Evolutionary conservation across 1,284 basidiomycete species (phyloP), one percentile per base, ranked within the genome.

Genomic region (Tylopilus sp.): DNA sequence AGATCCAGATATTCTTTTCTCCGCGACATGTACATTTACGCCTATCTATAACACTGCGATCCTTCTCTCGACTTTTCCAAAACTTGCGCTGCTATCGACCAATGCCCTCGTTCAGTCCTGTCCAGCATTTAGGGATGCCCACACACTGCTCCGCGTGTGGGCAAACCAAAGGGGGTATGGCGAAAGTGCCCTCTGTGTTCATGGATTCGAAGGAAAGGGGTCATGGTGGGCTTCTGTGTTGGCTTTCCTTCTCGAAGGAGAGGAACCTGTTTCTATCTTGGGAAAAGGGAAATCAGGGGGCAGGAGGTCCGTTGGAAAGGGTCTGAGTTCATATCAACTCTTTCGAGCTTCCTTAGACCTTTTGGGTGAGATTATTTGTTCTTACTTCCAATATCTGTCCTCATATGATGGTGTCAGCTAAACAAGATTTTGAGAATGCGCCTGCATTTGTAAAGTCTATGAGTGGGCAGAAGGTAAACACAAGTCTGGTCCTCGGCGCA

Each of bases 71-170:
- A 73, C 79, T 4, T 78, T 84, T 2, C 82, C 88, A 3, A 80
- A 82, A 56, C 57, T 78, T 0, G 79, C 88, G 49, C 76, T 96
- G 3, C 73, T 95, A 23, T 76, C 83, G 23, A 74, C 85, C 10
- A 84, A 96, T 66, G 65, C 74, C 0, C 69, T 90, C 15, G 77
- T 85, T 40, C 74, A 86, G 53, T 69, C 75, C 12, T 75, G 81
- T 5, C 76, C 86, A 0, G 78, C 83, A 0, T 92, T 91, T 61
- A 68, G 72, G 2, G 89, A 95, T 52, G 92, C 91, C 7, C 71
- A 92, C 16, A 75, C 86, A 1, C 73, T 97, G 10, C 79, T 97
- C 47, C 81, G 92, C 18, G 81, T 96, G 16, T 97, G 95, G 96
- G 89, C 91, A 1, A 86, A 86, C 47, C 89, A 95, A 63, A 79